Conservation (phyloP, 176 grass and related monocot species). For the Poa pratensis region DNA sequence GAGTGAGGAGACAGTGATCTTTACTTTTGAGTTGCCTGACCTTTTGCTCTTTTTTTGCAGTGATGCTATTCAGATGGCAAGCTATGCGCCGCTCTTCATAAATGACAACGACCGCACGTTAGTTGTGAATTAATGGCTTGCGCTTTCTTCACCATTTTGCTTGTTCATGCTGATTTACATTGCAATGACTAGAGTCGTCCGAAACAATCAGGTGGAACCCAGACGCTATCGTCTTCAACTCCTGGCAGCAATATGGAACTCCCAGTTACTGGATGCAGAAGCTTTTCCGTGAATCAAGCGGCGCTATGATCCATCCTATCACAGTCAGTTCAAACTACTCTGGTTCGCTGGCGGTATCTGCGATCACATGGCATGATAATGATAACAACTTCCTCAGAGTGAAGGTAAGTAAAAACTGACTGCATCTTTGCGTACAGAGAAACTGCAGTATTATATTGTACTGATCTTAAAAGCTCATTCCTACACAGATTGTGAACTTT, state of each 20-base stretch:
- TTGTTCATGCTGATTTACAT: neutral
- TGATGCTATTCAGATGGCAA: slow-evolving; percentile 88
- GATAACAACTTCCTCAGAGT: slow-evolving; percentile 59
- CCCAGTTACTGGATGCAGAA: slow-evolving; percentile 94
- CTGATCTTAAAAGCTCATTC: neutral
- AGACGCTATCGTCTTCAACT: slow-evolving; percentile 85
- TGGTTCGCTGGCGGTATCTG: slow-evolving; percentile 51
- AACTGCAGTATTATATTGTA: neutral
- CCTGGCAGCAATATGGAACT: slow-evolving; percentile 80
- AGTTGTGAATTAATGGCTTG: neutral
- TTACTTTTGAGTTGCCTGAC: slow-evolving; percentile 19
- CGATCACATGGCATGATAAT: slow-evolving; percentile 62
- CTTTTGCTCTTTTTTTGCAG: slow-evolving; percentile 49
- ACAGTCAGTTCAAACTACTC: slow-evolving; percentile 49
- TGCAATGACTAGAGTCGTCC: neutral
- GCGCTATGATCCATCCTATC: slow-evolving; percentile 53
- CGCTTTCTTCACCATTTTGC: slow-evolving; percentile 4
- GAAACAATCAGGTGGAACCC: slow-evolving; percentile 72
- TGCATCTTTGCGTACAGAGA: neutral
- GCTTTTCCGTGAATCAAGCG: slow-evolving; percentile 75
- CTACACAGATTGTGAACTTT: slow-evolving; percentile 72
- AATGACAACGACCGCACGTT: slow-evolving; percentile 76
- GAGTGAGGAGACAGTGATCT: neutral
- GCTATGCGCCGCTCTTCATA: slow-evolving; percentile 93
- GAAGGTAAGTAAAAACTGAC: slow-evolving; percentile 41